Evolutionary conservation across 2,329 filamentous ascomycete species (phyloP), one percentile per base, ranked within the genome.

Genomic region (Pyrenochaeta sp.): DNA sequence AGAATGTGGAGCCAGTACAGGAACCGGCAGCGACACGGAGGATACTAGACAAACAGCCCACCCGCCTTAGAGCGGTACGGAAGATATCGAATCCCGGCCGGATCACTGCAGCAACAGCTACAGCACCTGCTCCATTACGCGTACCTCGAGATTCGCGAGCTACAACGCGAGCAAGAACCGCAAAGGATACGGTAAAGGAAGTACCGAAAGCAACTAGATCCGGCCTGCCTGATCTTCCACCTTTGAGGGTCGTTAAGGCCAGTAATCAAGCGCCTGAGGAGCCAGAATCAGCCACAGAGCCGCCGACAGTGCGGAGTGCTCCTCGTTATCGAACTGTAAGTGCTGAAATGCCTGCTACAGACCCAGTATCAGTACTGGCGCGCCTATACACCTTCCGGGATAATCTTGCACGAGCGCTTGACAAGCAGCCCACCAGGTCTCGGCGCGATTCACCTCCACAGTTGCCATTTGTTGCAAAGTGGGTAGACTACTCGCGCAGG

Each of bases 401-500:
- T 59, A 83, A 83, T 53, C 76, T 84, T 22, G 72, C 75, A 5
- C 72, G 77, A 42, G 81, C 80, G 5, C 70, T 84, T 8, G 69
- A 77, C 28, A 78, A 76, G 58, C 77, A 72, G 59, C 69, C 69
- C 3, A 71, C 65, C 12, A 73, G 67, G 45, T 70, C 71, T n/a
- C 67, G 68, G 58, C 68, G 69, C 44, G 88, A 69, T 82, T 86
- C 77, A 80, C 84, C 56, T 77, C 83, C 61, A 75, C 83, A 54
- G 80, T 84, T 72, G 72, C 88, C 60, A 76, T 89, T 72, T 84
- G 90, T 72, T 79, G 88, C 72, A 10, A 92, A 93, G 72, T 95
- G 91, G 91, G 91, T 95, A 6, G 91, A 95, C 74, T 95, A 95
- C 76, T 92, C 91, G 58, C 92, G 93, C 77, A 93, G 93, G 74